Base-by-base conservation (phyloP, 2,329 filamentous ascomycete genomes). In the Exserohilum turcica region DNA sequence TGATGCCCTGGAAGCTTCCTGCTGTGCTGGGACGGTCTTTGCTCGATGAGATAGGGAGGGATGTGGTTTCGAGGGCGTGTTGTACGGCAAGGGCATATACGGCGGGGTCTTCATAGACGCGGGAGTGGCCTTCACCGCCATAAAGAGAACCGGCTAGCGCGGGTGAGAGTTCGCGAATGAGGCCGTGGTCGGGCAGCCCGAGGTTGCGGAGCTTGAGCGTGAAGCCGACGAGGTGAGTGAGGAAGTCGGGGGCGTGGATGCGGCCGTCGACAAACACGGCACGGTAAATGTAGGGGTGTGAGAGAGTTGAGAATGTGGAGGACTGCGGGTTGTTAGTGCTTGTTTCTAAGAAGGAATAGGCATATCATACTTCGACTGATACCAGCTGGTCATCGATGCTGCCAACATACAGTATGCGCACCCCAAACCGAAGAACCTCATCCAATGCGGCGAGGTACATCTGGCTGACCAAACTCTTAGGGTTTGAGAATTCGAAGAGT, bases 331-430 rank as follows among this genome's bases (percentile, higher is more conserved):
- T 33, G n/a, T 31, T 33, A 96, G 45, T 83, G 77, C 18, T 13
- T 28, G 28, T 62, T 56, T 62, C 52, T 40, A n/a, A 18, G 7
- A 35, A 10, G 1, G 29, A 9, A 4, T 10, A 27, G 7, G n/a
- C 3, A n/a, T 36, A 15, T 8, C 78, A 69, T 74, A 90, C 88
- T 80, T 97, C 93, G 70, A 99, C 80, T 3, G 92, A 93, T 12
- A 99, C 92, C 2, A 99, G 81, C 74, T 99, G 94, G 74, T 99
- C 94, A 72, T 99, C 94, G 45, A 99, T 95, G 74, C 92, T 97
- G 48, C 93, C 93, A 54, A 96, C 83, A 71, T 92, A 97, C 0
- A 92, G 89, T 43, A 97, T 85, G 35, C 91, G 85, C 12, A 90
- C 90, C 10, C 92, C 92, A 65, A 91, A 88, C 13, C 87, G 83